Base-by-base conservation (phyloP, 75 land plant genomes). In the Isoetes taiwanensis region DNA sequence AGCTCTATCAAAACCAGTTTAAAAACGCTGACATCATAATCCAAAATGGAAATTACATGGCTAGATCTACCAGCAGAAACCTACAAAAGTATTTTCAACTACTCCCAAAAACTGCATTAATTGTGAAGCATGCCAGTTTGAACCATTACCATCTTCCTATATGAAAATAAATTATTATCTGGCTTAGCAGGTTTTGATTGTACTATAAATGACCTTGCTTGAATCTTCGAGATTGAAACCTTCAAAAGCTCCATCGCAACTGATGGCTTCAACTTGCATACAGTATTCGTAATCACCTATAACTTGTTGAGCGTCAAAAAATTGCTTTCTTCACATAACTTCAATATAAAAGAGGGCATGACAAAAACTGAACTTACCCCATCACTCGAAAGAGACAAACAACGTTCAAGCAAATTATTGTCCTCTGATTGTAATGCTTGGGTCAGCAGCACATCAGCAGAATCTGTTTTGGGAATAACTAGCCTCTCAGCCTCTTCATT, bases 351-450 rank as follows among this genome's bases (percentile, higher is more conserved):
- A 3, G 2, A 33, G 3, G 2, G 12, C 9, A 11, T n/a, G 14
- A 33, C 33, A 4, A 25, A 26, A 17, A 16, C 1, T 2, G 24
- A 11, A n/a, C n/a, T 43, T n/a, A 61, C 85, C 78, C 72, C 81
- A 29, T 76, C 76, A 64, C 82, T 86, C 26, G 62, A 65, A 25
- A 66, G 76, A 28, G 58, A 66, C 26, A 86, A 58, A 57, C 91
- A 86, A 27, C 75, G 76, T 41, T 79, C 63, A n/a, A 86, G 57
- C 54, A 86, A 76, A 0, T 67, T 73, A n/a, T 67, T 74, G 64
- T 86, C 91, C 21, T 86, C 91, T 12, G 86, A 81, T 66, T 70
- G 65, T 33, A 86, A 59, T 38, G 91, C 91, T 63, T 86, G 91
- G 65, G 73, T 79, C 11, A 86, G 74, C 28, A 86, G 64, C 26